phyloP scores from a whole-genome alignment of 139 green algal species.

The Deuterostichococcus epilithicus region DNA sequence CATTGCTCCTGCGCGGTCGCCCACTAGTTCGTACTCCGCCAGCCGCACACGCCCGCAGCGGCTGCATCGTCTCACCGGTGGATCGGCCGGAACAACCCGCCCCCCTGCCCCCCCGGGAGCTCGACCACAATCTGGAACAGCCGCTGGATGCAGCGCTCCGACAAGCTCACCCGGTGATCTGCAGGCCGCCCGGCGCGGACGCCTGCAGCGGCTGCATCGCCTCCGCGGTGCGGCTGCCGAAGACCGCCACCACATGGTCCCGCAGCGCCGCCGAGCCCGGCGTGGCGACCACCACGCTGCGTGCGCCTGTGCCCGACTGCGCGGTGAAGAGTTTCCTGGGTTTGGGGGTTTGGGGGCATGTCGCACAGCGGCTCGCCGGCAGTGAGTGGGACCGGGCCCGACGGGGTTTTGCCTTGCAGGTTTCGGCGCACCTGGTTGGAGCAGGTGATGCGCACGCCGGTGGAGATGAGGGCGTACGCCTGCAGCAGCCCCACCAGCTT shows the following conservation, averaged over 20 bases:
- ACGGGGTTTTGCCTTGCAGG: background rate
- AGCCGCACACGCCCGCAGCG: too few species aligned
- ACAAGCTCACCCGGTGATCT: conserved; percentile 8
- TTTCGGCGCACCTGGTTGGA: conserved; percentile 45
- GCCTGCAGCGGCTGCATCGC: conserved; percentile 55
- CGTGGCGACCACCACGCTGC: conserved; percentile 66
- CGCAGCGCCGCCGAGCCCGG: conserved; percentile 21
- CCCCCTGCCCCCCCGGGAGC: too few species aligned
- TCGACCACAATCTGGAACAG: too few species aligned
- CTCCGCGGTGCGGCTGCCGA: conserved; percentile 68
- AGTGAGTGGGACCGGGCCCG: background rate
- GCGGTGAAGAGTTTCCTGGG: background rate
- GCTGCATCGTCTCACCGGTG: too few species aligned
- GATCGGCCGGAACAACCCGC: too few species aligned
- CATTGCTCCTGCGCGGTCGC: too few species aligned
- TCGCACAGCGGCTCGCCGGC: background rate
- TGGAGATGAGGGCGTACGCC: conserved; percentile 70
- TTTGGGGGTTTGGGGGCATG: background rate
- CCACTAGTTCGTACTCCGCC: too few species aligned
- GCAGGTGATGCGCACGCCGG: conserved; percentile 54
- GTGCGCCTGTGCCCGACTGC: conserved; percentile 48
- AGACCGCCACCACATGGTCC: conserved; percentile 77
- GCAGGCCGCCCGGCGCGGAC: background rate
- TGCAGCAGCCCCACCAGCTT: conserved; percentile 64
- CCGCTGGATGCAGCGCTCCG: background rate